Evolutionary conservation across 2,329 filamentous ascomycete genomes (phyloP), one percentile per base, ranked within the genome.

Genomic region (Aspergillus fumigatiaffinis): DNA sequence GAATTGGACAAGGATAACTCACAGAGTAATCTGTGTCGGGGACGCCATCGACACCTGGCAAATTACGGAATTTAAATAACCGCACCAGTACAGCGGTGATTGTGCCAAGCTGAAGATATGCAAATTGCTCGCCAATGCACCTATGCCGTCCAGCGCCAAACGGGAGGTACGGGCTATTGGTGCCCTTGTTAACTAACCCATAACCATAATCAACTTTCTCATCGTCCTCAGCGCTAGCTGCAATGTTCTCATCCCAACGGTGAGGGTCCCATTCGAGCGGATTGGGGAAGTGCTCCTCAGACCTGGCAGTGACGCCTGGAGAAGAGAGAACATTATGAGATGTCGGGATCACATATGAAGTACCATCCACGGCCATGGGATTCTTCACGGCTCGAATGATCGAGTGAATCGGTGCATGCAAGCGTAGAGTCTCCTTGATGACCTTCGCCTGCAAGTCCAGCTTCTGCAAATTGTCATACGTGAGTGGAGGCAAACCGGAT

Each of bases 81-180:
- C 91, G 84, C 44, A 96, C 89, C 63, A 92, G 78, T 57, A 86
- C 87, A 52, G 87, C 91, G 12, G 88, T 80, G 64, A 97, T 95
- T 48, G 91, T 92, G 72, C 92, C 88, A 61, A 97, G 81, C 78
- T 97, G 93, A 57, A 95, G 82, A 72, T 95, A 96, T 65, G 93
- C 93, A 74, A 97, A 97, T 70, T 96, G 91, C 81, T 97, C 93
- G 63, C 93, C 93, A 70, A 97, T 97, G 77, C 93, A 97, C 64
- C 93, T 84, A 77, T 97, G 93, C 65, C 93, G 83, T 46, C 93
- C 93, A 29, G 92, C 93, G 57, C 93, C 93, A 71, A 97, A 97
- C 1, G 93, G 93, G 50, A 97, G 84, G 74, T 97, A 97, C 0
- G 93, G 92, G 53, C 90, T 95, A 58, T 85, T 86, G 14, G 91